Evolutionary conservation across 768 basidiomycete species (phyloP).

Genomic region (Suillus decipiens): DNA sequence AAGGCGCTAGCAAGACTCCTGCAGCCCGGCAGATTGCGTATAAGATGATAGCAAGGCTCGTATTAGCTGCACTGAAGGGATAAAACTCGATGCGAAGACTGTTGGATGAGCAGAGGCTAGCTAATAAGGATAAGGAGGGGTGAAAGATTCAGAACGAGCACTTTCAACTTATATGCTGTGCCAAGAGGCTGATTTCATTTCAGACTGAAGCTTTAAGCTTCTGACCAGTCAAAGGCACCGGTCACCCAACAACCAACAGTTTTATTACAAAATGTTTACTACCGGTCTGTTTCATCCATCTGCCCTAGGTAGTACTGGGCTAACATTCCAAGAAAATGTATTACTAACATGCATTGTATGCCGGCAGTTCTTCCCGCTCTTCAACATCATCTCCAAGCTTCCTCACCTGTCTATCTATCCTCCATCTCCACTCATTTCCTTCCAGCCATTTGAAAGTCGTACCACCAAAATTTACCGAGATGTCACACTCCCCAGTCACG

Average conservation of each 20-base stretch:
- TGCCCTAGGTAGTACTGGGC: not conserved
- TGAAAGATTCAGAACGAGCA: not conserved
- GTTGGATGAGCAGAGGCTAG: not conserved
- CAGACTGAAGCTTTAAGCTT: not conserved
- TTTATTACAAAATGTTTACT: not conserved
- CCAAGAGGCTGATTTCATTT: not conserved
- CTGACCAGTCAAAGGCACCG: too few species aligned
- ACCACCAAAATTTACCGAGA: constrained; percentile 62
- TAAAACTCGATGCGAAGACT: not conserved
- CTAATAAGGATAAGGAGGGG: not conserved
- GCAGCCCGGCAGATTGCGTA: too few species aligned
- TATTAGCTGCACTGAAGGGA: not conserved
- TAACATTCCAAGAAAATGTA: not conserved
- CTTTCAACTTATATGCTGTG: not conserved
- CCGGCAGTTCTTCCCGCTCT: constrained; percentile 46
- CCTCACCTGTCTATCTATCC: constrained; percentile 64
- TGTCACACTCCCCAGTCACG: constrained; percentile 41
- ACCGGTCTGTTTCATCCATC: not conserved
- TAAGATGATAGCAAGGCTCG: not conserved
- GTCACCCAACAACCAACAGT: not conserved
- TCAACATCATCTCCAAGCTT: constrained; percentile 37
- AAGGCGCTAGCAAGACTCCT: not conserved
- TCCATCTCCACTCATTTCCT: constrained; percentile 68
- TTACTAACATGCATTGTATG: constrained; percentile 10
- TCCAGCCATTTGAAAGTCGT: constrained; percentile 61